phyloP scores from a whole-genome alignment of 192 early-diverging fungal genomes.

The Backusella tarrabulga region DNA sequence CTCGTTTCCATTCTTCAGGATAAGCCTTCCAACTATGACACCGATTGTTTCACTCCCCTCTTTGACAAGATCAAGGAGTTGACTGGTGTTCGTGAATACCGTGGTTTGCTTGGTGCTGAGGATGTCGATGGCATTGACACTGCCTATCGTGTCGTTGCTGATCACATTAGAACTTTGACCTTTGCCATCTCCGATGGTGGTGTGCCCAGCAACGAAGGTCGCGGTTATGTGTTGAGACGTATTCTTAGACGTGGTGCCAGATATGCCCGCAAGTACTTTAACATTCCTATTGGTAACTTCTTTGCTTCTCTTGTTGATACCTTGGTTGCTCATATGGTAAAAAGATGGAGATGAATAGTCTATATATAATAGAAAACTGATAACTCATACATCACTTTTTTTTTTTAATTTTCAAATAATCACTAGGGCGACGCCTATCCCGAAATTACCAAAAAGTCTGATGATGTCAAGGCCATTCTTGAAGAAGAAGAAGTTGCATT shows the following conservation, averaged over 20 bases:
- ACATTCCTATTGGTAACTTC: constrained; percentile 87
- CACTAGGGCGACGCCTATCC: constrained; percentile 83
- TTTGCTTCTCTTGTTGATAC: constrained; percentile 93
- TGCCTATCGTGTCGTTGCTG: constrained; percentile 97
- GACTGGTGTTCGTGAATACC: constrained; percentile 83
- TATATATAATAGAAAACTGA: not conserved
- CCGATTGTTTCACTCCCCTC: constrained; percentile 85
- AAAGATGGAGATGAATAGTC: constrained; percentile 4
- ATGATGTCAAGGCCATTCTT: constrained; percentile 90
- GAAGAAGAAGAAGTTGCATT: constrained; percentile 96
- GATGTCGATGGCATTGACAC: constrained; percentile 96
- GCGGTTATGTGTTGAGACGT: constrained; percentile 96
- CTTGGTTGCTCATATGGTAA: constrained; percentile 86
- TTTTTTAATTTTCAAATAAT: not conserved
- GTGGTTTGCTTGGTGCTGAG: constrained; percentile 83
- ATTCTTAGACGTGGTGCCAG: constrained; percentile 94
- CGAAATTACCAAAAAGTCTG: constrained; percentile 74
- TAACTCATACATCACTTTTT: not conserved
- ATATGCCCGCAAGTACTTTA: constrained; percentile 91
- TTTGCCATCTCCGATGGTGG: constrained; percentile 97
- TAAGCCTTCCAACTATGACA: constrained; percentile 98
- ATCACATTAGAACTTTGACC: constrained; percentile 94
- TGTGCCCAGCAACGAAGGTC: constrained; percentile 95
- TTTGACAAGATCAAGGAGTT: constrained; percentile 83
- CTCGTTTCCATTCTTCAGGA: constrained; percentile 92